These are phyloP conservation scores for Curvularia spicifera DNA, from an alignment of 2,329 filamentous ascomycete species.

Conservation along the genomic window DNA sequence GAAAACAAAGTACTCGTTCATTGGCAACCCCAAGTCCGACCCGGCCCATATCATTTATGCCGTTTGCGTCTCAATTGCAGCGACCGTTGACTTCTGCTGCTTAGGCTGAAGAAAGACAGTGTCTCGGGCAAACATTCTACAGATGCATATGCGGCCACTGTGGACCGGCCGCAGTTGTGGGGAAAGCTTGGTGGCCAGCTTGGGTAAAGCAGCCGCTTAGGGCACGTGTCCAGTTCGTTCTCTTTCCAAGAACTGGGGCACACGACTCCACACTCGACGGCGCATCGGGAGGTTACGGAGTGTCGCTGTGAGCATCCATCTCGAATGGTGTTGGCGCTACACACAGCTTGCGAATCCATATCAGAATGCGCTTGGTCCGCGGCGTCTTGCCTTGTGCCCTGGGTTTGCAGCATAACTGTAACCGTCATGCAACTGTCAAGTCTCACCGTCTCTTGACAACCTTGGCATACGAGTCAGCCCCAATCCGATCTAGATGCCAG, in stretches of 20 bases:
- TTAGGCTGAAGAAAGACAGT: neutral
- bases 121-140: slow-evolving; percentile 5
- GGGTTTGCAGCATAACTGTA: slow-evolving; percentile 9
- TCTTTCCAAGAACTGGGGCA: slow-evolving; percentile 18
- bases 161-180: slow-evolving; percentile 30
- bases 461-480: slow-evolving; percentile 14
- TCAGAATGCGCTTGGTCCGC: neutral
- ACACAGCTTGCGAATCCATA: neutral
- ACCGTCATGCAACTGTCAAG: slow-evolving; percentile 16
- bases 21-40: neutral
- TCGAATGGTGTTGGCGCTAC: neutral
- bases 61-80: neutral
- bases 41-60: neutral
- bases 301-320: neutral
- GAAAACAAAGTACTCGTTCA: neutral
- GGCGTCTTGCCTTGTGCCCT: neutral
- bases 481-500: slow-evolving; percentile 2
- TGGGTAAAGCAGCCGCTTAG: slow-evolving; percentile 16
- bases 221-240: slow-evolving; percentile 12
- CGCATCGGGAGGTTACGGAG: slow-evolving; percentile 14
- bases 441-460: slow-evolving; percentile 15
- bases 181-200: slow-evolving; percentile 39
- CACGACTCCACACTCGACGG: slow-evolving; percentile 14
- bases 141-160: slow-evolving; percentile 13
- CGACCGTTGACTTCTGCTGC: neutral